Evolutionary conservation across 2,329 filamentous ascomycete genomes (phyloP), one percentile per base, ranked within the genome.

Genomic region (Beauveria australis): DNA sequence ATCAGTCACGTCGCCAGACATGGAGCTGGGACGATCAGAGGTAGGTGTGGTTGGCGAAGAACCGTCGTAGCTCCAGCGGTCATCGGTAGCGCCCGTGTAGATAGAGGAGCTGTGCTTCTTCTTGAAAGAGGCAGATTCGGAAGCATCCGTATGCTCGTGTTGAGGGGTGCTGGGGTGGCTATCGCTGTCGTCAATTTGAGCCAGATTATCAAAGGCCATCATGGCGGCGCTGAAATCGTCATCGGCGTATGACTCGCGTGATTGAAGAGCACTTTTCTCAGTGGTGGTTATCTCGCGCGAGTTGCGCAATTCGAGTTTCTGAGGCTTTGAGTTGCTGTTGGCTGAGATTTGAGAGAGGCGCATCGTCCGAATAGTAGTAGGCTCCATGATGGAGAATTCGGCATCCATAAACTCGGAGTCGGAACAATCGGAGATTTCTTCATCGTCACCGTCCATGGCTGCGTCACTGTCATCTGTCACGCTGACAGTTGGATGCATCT

Each of bases 1-100:
- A 37, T 69, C 68, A 26, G 64, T 64, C 22, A 66, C 63, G 19
- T 73, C 71, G 41, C 72, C 72, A 18, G 67, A 63, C 12, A 71
- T 64, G 3, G 73, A 74, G 43, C 66, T 70, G 10, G 69, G 69
- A 33, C 71, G 70, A 44, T 75, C 74, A 24, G 73, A 75, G 2
- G 72, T 75, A 2, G 74, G 73, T 1, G 74, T 76, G 33, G 73
- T 74, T 18, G 74, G 64, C 9, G 71, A 73, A 10, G 74, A 73
- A 28, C 72, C 69, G 43, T 75, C 72, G 22, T 72, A 66, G 63
- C 74, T 76, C 68, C 70, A 75, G 48, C 69, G 68, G 43, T 74
- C 72, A 30, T 74, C 73, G 1, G 69, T 74, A 7, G 65, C 68
- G n/a, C 73, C 71, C 14, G 73, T 75, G 58, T 70, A 75, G 37